Evolutionary conservation across 1,284 basidiomycete species (phyloP), one percentile per base, ranked within the genome.

Genomic region (Boletus mariae): DNA sequence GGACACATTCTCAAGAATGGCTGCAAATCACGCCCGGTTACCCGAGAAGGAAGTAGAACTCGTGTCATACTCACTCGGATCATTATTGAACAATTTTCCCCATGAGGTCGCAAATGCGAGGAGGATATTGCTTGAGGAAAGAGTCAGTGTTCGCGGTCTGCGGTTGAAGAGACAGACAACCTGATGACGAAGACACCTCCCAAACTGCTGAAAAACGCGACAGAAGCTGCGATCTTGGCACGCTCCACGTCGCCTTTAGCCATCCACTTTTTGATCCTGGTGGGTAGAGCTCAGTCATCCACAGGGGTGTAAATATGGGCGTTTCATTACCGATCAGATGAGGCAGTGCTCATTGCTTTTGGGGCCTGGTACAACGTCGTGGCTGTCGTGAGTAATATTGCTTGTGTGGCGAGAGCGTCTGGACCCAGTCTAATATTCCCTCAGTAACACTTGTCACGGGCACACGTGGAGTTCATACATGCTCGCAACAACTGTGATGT

Each of bases 401-500:
- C 64, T 45, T 68, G 64, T 15, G 63, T 68, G 32, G 63, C 65
- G 13, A 66, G 61, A 15, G 63, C 59, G n/a, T 61, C 42, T 34
- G 67, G 57, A 29, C 67, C 65, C 5, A 67, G 49, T 42, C 64
- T 66, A 44, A 26, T 3, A 26, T 46, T 29, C 20, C 34, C 15
- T 60, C 12, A 61, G 53, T 20, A 45, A 52, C 8, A 3, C 28
- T 49, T 40, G 32, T n/a, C 26, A 15, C 23, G 13, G 8, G 5
- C 15, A 49, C 20, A 23, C 12, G 15, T 5, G 32, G 26, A 29
- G 28, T 47, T 23, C 43, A 42, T 57, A 69, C 67, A 67, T 56
- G 61, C 61, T 56, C 2, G 65, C 65, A 43, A 61, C 35, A 37
- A 60, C 65, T 67, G 44, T 28, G 29, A 45, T 25, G 7, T 20